A percentile compares a stretch with the other conserved stretches of the same genome.
phyloP scores from a whole-genome alignment of 257 asterid genomes.

The Asclepias syriaca region DNA sequence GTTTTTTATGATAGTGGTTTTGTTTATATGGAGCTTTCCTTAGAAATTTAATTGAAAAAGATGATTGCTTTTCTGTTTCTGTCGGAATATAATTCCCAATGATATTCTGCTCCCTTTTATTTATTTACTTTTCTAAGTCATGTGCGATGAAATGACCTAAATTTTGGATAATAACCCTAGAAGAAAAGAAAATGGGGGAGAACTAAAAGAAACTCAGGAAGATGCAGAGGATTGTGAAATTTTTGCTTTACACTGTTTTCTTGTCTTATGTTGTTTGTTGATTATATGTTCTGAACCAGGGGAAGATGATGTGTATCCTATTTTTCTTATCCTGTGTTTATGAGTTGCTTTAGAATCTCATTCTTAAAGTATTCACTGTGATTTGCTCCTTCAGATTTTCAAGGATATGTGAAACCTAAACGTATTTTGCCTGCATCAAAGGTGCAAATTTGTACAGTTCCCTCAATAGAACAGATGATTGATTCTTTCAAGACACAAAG shows the following conservation, averaged over 20 bases:
- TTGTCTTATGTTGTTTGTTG: background rate
- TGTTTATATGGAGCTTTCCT: background rate
- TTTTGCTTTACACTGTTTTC: background rate
- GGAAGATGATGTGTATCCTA: conserved; percentile 3
- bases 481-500: conserved; percentile 21
- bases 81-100: background rate
- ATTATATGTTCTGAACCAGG: background rate
- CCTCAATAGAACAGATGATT: conserved; percentile 29
- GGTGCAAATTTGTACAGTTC: conserved; percentile 30
- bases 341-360: background rate
- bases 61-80: background rate
- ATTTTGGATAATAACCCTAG: background rate
- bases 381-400: conserved; percentile 52
- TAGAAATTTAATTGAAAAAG: conserved; percentile 1
- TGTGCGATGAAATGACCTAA: background rate
- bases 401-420: conserved; percentile 67
- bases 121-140: background rate
- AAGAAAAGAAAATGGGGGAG: background rate
- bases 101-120: background rate
- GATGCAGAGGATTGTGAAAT: background rate
- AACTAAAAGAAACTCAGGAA: background rate
- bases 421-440: conserved; percentile 56
- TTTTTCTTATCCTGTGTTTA: background rate
- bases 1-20: background rate
- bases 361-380: background rate